Evolutionary conservation across 805 yeast species (phyloP), one percentile per base, ranked within the genome.

Genomic region (baker's yeast (Saccharomyces cerevisiae)): DNA sequence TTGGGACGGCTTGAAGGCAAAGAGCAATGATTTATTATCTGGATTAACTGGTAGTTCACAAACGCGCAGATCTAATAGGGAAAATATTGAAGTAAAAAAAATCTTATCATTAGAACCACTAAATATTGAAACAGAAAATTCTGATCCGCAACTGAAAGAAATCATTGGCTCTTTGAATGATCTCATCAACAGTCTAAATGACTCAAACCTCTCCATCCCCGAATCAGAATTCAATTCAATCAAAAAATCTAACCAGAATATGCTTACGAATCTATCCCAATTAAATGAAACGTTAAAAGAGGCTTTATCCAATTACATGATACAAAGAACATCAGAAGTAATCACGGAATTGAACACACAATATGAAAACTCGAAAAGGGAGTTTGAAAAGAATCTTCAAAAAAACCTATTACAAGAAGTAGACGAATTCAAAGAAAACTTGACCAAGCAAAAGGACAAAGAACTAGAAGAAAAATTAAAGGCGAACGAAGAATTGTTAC

Each of bases 401-500:
- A 74, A 76, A 53, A 76, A 78, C 53, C 81, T 86, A 68, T 74
- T 82, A 61, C 70, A 75, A 46, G 84, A 86, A 61, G 84, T 85
- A 64, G 80, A 80, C 55, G 67, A 70, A n/a, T 86, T 84, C 62
- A 83, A 86, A 64, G 64, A 75, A 50, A 78, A 78, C 54, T 75
- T 89, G 61, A 84, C 84, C 59, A 67, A 73, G 49, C 82, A 82
- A 60, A 84, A 84, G 66, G 75, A 80, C 56, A 70, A 74, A 48
- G 79, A 83, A 59, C 74, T 92, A 59, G 67, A 70, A 22, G 71
- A 75, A 17, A 97, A 90, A 70, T 75, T 90, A 52, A 80, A 80
- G 59, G 83, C 87, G 41, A 79, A 89, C 55, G 81, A 80, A 66
- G 75, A 81, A 60, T 80, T 83, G 11, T 76, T 91, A 51, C 71